Evolutionary conservation across 2,329 filamentous ascomycete species (phyloP).

Genomic region (Botrytis fabae): DNA sequence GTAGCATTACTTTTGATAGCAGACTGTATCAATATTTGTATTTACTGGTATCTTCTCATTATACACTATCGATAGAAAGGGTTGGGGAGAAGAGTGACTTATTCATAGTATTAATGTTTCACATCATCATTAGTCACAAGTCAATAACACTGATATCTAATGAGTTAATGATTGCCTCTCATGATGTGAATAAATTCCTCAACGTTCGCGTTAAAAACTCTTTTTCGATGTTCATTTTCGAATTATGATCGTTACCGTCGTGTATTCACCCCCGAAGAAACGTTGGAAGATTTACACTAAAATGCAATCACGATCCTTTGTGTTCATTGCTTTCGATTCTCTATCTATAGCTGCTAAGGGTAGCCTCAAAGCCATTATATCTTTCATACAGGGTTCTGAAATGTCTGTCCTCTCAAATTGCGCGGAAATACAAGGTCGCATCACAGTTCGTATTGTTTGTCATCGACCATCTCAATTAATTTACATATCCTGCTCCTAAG

Average conservation of each 20-base stretch:
- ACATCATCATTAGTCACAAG: neutral
- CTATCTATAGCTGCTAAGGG: neutral
- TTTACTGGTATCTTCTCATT: neutral
- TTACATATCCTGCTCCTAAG: no score
- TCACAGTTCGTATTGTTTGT: neutral
- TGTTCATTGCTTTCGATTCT: no score
- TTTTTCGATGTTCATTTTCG: neutral
- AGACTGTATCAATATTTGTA: neutral
- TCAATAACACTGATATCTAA: neutral
- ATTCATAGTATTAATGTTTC: neutral
- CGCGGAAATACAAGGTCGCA: fast-evolving
- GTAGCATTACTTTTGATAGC: neutral
- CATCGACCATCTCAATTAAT: neutral
- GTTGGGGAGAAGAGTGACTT: neutral
- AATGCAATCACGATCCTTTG: neutral
- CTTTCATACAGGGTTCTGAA: neutral
- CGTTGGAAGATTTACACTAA: no score
- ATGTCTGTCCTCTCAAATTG: fast-evolving
- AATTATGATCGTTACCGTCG: neutral
- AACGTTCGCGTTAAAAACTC: no score
- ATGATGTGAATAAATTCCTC: neutral
- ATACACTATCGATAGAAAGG: neutral
- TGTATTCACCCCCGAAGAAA: no score
- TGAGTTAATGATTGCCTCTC: neutral
- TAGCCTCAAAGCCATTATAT: neutral